phyloP scores from a whole-genome alignment of 805 yeast genomes.

The Soucietia sequanensis region DNA sequence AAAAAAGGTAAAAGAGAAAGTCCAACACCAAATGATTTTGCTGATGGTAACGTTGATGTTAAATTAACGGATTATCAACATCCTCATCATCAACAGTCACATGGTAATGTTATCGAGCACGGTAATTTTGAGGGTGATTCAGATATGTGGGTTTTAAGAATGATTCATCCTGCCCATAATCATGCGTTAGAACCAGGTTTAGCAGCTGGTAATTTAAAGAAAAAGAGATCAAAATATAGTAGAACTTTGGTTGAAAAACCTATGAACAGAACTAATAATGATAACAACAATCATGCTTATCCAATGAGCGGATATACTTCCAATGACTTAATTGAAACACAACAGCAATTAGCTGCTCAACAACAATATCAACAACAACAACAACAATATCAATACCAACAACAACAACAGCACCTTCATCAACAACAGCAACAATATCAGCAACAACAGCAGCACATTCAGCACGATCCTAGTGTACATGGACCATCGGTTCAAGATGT shows the following conservation, averaged over 20 bases:
- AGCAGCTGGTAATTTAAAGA: slow-evolving; percentile 23
- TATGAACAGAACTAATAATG: slow-evolving; percentile 20
- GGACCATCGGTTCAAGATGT: slow-evolving; percentile 38
- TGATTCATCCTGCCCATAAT: slow-evolving; percentile 46
- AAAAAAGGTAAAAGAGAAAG: slow-evolving; percentile 23
- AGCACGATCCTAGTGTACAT: slow-evolving; percentile 25
- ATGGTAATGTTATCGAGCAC: slow-evolving; percentile 3
- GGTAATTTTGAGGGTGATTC: slow-evolving; percentile 18
- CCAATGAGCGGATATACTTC: slow-evolving; percentile 10
- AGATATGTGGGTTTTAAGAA: slow-evolving; percentile 47
- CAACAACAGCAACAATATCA: slow-evolving; percentile 18
- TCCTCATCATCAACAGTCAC: background rate
- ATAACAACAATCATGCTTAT: slow-evolving; percentile 4
- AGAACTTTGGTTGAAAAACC: slow-evolving; percentile 47
- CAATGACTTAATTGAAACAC: slow-evolving; percentile 8
- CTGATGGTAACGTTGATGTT: slow-evolving; percentile 26
- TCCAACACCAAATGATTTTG: slow-evolving; percentile 11
- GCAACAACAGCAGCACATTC: slow-evolving; percentile 25
- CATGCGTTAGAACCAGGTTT: slow-evolving; percentile 42
- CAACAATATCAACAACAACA: slow-evolving; percentile 12
- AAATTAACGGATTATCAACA: slow-evolving; percentile 20
- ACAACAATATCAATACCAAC: slow-evolving; percentile 8
- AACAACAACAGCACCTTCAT: slow-evolving; percentile 7
- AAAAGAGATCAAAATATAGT: slow-evolving; percentile 38
- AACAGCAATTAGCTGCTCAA: slow-evolving; percentile 9